A percentile compares a stretch with the other conserved stretches of the same genome.
Conservation (phyloP, 1,284 basidiomycete species). For the Omphalotus olearius region DNA sequence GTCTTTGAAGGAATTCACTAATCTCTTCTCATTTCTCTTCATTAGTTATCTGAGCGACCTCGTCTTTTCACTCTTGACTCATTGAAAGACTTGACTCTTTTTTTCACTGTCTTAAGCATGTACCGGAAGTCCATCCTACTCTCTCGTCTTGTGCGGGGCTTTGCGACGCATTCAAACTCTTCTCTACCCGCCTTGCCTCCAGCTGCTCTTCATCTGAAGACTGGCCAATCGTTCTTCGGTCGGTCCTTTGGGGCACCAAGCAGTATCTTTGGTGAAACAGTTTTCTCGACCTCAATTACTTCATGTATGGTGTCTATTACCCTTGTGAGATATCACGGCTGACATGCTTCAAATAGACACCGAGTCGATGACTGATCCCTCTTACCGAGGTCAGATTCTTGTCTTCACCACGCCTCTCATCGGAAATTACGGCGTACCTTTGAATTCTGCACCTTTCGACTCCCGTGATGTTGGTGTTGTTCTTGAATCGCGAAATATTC, state of each 20-base stretch:
- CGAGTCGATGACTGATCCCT: constrained; percentile 99
- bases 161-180: constrained; percentile 63
- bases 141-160: constrained; percentile 48
- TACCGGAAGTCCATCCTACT: constrained; percentile 47
- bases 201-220: constrained; percentile 89
- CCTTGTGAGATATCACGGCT: background rate
- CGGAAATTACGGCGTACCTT: constrained; percentile 97
- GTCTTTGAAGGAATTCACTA: constrained; percentile 5
- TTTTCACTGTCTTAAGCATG: constrained; percentile 56
- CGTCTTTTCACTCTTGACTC: constrained; percentile 71
- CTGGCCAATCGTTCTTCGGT: constrained; percentile 89
- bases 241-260: constrained; percentile 86
- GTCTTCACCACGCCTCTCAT: constrained; percentile 99
- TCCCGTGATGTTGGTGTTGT: constrained; percentile 85
- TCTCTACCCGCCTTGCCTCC: constrained; percentile 42
- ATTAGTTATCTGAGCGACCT: constrained; percentile 80
- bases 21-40: constrained; percentile 17
- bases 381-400: constrained; percentile 96
- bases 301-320: constrained; percentile 60
- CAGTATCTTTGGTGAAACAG: constrained; percentile 94
- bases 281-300: constrained; percentile 98
- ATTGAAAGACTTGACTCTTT: constrained; percentile 35
- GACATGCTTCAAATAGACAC: constrained; percentile 59
- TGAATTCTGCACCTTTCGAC: constrained; percentile 73
- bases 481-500: constrained; percentile 87